These are phyloP conservation scores for Komagataella ulmi DNA, from an alignment of 805 yeast species.

Conservation along the genomic window DNA sequence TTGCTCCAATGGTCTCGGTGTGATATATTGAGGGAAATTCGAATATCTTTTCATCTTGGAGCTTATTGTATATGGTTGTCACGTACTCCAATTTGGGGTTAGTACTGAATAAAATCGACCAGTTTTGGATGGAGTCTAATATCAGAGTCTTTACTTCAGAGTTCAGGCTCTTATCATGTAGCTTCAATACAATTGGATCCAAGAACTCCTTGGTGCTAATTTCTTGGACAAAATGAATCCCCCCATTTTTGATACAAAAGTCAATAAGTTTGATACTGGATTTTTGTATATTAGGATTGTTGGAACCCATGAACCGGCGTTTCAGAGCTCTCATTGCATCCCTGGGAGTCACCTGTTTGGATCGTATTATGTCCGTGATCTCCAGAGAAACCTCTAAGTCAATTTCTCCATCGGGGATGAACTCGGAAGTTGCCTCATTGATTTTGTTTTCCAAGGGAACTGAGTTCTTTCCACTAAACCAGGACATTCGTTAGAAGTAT, in stretches of 20 bases:
- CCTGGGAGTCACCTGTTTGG: slow-evolving; percentile 64
- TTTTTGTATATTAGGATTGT: slow-evolving; percentile 71
- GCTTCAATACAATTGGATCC: slow-evolving; percentile 52
- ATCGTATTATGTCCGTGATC: slow-evolving; percentile 74
- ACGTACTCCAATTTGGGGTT: slow-evolving; percentile 57
- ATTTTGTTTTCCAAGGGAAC: slow-evolving; percentile 47
- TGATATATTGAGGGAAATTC: slow-evolving; percentile 46
- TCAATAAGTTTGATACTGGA: slow-evolving; percentile 71
- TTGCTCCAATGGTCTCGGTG: slow-evolving; percentile 22
- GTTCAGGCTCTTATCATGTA: slow-evolving; percentile 19
- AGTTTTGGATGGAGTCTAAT: slow-evolving; percentile 54
- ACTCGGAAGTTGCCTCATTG: slow-evolving; percentile 69
- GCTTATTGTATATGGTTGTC: slow-evolving; percentile 41
- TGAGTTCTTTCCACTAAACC: slow-evolving; percentile 28
- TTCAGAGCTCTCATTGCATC: slow-evolving; percentile 81
- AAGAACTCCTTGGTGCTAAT: slow-evolving; percentile 76
- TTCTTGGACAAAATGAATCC: slow-evolving; percentile 69
- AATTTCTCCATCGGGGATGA: slow-evolving; percentile 85
- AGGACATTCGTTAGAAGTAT: slow-evolving; percentile 24
- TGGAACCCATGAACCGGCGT: slow-evolving; percentile 47
- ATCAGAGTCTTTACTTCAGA: slow-evolving; percentile 45
- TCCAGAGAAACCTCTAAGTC: slow-evolving; percentile 66
- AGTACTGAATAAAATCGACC: slow-evolving; percentile 64
- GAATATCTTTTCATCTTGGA: slow-evolving; percentile 44
- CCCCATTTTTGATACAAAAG: slow-evolving; percentile 86